Percentiles rank a stretch among this genome's conserved stretches.
Evolutionary conservation across 805 yeast species (phyloP).

Genomic region (Candida chilensis): DNA sequence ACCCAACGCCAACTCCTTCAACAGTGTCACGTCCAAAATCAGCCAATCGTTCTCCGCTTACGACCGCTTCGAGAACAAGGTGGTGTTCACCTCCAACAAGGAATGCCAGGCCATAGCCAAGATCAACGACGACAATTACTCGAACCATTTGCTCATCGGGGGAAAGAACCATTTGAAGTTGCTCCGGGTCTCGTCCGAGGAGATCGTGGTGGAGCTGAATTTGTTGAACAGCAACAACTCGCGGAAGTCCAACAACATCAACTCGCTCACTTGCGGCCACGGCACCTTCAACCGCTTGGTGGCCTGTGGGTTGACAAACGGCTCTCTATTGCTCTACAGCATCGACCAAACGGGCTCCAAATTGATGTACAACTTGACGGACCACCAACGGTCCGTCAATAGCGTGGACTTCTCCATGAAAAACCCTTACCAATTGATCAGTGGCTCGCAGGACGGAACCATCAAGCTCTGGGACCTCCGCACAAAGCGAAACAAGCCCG

Average conservation of each 20-base stretch:
- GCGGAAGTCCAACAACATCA: constrained; percentile 27
- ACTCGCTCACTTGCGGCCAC: constrained; percentile 9
- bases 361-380: constrained; percentile 17
- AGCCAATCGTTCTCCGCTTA: not conserved
- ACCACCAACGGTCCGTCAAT: constrained; percentile 31
- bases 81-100: constrained; percentile 6
- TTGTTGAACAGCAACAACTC: constrained; percentile 18
- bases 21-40: not conserved
- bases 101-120: constrained; percentile 1
- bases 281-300: constrained; percentile 11
- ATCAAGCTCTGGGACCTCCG: constrained; percentile 72
- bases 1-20: constrained; percentile 1
- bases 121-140: not conserved
- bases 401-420: constrained; percentile 24
- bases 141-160: constrained; percentile 28
- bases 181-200: constrained; percentile 18
- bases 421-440: constrained; percentile 15
- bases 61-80: not conserved
- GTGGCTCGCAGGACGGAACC: constrained; percentile 76
- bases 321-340: constrained; percentile 22
- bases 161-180: constrained; percentile 29
- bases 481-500: constrained; percentile 33
- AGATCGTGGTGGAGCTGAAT: constrained; percentile 22
- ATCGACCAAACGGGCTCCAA: constrained; percentile 17
- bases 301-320: constrained; percentile 30